Evolutionary conservation across 768 basidiomycete genomes (phyloP).

Genomic region (Phaeolepiota aurea): DNA sequence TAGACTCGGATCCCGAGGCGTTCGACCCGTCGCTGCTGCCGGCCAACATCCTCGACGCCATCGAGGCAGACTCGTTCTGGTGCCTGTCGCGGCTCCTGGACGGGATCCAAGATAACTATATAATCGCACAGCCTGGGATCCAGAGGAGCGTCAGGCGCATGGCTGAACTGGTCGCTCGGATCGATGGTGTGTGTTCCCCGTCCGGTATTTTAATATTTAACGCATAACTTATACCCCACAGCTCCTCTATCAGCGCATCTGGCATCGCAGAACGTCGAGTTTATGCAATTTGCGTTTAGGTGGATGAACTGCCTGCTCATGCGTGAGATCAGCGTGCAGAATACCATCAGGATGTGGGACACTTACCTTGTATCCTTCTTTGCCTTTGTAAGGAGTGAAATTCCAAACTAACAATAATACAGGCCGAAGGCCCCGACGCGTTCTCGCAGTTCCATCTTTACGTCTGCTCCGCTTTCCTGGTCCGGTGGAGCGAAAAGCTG

Average conservation of each 20-base stretch:
- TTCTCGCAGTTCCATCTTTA: constrained; percentile 99
- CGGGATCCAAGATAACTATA: constrained; percentile 98
- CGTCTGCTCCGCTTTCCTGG: constrained; percentile 95
- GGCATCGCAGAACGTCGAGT: constrained; percentile 88
- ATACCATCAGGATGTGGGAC: constrained; percentile 99
- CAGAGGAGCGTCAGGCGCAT: constrained; percentile 89
- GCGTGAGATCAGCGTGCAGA: constrained; percentile 94
- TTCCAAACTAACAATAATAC: constrained; percentile 2
- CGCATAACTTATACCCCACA: constrained; percentile 22
- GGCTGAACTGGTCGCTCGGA: constrained; percentile 86
- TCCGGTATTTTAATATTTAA: not conserved
- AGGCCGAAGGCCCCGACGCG: constrained; percentile 97
- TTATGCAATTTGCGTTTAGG: constrained; percentile 98
- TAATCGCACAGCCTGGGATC: constrained; percentile 93
- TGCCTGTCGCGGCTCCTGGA: constrained; percentile 92
- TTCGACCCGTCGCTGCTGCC: constrained; percentile 80
- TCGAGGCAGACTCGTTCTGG: constrained; percentile 99
- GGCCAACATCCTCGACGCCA: constrained; percentile 60
- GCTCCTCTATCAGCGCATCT: constrained; percentile 86
- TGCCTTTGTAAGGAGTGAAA: constrained; percentile 1
- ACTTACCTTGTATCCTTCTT: constrained; percentile 80
- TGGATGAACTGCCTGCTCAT: constrained; percentile 99
- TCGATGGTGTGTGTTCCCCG: constrained; percentile 54
- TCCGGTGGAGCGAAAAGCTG: constrained; percentile 90
- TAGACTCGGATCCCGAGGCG: constrained; percentile 86